Evolutionary conservation across 768 basidiomycete species (phyloP), one percentile per base, ranked within the genome.

Genomic region (Boletus speciosus): DNA sequence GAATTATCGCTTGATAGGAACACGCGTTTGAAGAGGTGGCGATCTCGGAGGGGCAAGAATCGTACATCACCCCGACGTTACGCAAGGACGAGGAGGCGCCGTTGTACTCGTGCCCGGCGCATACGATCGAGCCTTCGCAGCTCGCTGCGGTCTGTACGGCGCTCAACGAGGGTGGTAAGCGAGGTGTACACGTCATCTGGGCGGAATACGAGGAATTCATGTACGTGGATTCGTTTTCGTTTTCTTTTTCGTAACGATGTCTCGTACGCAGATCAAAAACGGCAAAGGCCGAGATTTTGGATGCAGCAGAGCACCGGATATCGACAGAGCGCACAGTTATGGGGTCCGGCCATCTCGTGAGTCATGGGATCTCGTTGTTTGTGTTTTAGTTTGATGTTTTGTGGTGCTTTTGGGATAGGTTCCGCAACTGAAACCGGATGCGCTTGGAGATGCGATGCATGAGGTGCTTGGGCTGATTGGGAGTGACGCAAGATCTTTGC

Each of bases 301-400:
- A 66, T 21, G 70, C 70, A 3, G 59, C 70, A 1, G 49, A 53
- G 27, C 57, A 62, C 21, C 60, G 53, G 25, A 36, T 71, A 7
- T 15, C 34, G 21, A 58, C 68, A 14, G 53, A 66, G 31, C 58
- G 56, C 21, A 63, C 57, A 5, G 42, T 70, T 25, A 51, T 50
- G 50, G 70, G 62, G 12, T 64, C 70, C 25, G 70, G 70, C 34
- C 69, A 70, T 53, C 59, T 71, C 12, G 69, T 71, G 40, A 45
- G 64, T 59, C 6, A 5, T 37, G 11, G 1, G 1, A 3, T 14
- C 11, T 6, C 6, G 19, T 47, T 23, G 7, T 42, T 38, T 29
- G 34, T 31, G 21, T 14, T 41, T 29, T 45, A 31, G 16, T 14
- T 27, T 45, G 29, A 35, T 6, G 7, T 51, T 40, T 45, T 37